phyloP scores from a whole-genome alignment of 1,284 basidiomycete species.

The Trichosporon sp. region DNA sequence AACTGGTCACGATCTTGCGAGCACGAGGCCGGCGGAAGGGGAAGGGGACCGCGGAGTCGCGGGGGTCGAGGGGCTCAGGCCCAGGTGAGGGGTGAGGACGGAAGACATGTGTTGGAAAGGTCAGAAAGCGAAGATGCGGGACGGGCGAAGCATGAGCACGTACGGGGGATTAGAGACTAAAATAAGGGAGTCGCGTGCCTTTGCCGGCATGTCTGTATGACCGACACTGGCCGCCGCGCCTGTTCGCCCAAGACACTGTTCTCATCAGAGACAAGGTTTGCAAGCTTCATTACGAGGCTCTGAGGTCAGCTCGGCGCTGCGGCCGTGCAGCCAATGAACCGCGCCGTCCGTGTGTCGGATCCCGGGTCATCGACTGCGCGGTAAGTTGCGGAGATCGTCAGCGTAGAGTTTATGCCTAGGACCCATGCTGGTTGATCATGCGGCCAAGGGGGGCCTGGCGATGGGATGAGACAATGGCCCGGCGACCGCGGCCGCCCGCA shows the following conservation, averaged over 20 bases:
- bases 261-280: background rate
- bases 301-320: background rate
- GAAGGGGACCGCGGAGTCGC: background rate
- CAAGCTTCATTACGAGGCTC: background rate
- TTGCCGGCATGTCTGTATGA: background rate
- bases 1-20: background rate
- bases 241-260: background rate
- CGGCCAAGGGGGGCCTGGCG: background rate
- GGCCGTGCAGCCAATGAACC: background rate
- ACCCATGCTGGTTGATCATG: background rate
- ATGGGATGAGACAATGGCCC: background rate
- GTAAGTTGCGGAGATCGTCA: background rate
- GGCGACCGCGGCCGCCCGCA: background rate
- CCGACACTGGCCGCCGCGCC: background rate
- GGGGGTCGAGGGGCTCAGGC: background rate
- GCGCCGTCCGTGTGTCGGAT: background rate
- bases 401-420: background rate
- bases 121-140: background rate
- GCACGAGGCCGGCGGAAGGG: background rate
- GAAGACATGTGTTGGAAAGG: slow-evolving; percentile 1
- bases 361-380: background rate
- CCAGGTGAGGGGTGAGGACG: background rate
- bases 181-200: slow-evolving; percentile 3
- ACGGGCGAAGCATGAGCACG: background rate
- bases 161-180: background rate